Evolutionary conservation across 352 stramenopile genomes (phyloP), one percentile per base, ranked within the genome.

Genomic region (Globisporangium parvum): DNA sequence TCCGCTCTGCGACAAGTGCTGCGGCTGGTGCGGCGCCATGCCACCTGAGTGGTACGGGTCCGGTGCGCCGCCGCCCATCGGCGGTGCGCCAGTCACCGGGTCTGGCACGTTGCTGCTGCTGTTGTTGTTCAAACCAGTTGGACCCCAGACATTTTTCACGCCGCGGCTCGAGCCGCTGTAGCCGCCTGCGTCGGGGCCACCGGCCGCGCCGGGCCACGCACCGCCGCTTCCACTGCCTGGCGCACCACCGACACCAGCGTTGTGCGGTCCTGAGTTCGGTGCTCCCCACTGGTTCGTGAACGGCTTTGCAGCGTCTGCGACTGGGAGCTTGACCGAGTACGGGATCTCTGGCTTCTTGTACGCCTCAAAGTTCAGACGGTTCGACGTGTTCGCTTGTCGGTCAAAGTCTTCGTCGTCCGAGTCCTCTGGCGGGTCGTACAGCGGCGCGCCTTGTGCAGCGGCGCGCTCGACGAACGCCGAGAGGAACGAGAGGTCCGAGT

Each of bases 401-500:
- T 87, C 78, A 48, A 90, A 91, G 47, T 97, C 92, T 45, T 99
- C 96, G 56, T 98, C 92, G 57, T 99, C 96, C 47, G 96, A 97
- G 40, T 98, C 92, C 60, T 97, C 85, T 8, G 96, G 96, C 26
- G 96, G 96, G 14, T 93, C 80, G 70, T 99, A 99, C 17, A 88
- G 75, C 23, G 89, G 80, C 12, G 96, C 96, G 49, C 97, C 97
- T 52, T 96, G 91, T 15, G 81, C 77, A 8, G 93, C 69, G 17
- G 96, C 93, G 48, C 97, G 79, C 57, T 97, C 78, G 14, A 99
- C 97, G 66, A 97, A 98, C 14, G 77, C 78, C 59, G 97, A 87
- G 24, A 99, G 70, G 70, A 99, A 99, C 37, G 76, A 87, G 23
- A 99, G 77, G 64, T 98, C 96, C 28, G 91, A 76, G 69, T 99